Percentiles rank a stretch among this genome's conserved stretches.
These are phyloP conservation scores for Marasmius fiardii DNA, from an alignment of 1,284 basidiomycete species.

Conservation along the genomic window DNA sequence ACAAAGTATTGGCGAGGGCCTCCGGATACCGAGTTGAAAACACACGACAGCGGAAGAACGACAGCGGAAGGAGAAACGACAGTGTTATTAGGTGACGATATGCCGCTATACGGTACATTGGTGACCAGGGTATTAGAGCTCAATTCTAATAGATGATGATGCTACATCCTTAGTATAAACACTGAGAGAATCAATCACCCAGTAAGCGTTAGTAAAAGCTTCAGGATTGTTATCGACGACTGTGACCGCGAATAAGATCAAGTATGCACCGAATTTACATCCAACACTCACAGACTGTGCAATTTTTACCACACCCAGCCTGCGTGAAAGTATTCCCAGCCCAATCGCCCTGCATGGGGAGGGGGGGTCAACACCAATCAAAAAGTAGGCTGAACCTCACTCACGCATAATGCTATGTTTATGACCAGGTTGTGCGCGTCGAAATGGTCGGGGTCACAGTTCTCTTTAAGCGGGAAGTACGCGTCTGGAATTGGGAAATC, in stretches of 20 bases:
- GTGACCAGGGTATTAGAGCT: neutral
- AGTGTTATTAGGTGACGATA: too few species aligned
- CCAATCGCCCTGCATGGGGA: conserved; percentile 44
- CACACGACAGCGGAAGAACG: too few species aligned
- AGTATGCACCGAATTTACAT: neutral
- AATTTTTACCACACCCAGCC: conserved; percentile 34
- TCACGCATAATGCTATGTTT: conserved; percentile 51
- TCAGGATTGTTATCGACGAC: conserved; percentile 53
- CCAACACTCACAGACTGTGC: conserved; percentile 36
- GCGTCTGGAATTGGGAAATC: conserved; percentile 47
- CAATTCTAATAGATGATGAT: too few species aligned
- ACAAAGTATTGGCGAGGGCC: too few species aligned
- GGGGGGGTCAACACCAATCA: neutral
- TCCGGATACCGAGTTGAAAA: too few species aligned
- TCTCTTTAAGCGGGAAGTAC: conserved; percentile 38
- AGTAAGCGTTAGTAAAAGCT: conserved; percentile 56
- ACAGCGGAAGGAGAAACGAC: too few species aligned
- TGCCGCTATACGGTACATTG: too few species aligned
- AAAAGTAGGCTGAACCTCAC: conserved; percentile 15
- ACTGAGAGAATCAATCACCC: conserved; percentile 57
- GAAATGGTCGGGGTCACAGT: conserved; percentile 46
- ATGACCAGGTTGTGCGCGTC: conserved; percentile 48
- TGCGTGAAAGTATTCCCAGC: conserved; percentile 34
- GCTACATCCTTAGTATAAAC: conserved; percentile 46
- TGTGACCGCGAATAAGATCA: conserved; percentile 19